A percentile compares a stretch with the other conserved stretches of the same genome.
Conservation (phyloP, 2,329 filamentous ascomycete genomes). For the Calonectria pteridis region DNA sequence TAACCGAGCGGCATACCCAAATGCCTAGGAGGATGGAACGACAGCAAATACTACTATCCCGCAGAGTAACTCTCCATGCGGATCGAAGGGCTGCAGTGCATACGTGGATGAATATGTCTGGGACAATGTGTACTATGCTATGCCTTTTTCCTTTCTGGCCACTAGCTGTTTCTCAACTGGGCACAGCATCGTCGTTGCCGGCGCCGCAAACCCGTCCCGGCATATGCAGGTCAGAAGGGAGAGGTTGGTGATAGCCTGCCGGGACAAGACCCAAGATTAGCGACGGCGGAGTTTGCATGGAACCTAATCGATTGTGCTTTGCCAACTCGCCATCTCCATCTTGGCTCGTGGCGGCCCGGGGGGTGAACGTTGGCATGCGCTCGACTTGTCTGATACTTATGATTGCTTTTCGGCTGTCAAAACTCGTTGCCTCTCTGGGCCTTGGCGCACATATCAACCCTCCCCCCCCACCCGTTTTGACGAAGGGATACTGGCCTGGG, state of each 20-base stretch:
- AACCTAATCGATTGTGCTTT: slow-evolving; percentile 42
- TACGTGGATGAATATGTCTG: neutral
- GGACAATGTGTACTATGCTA: neutral
- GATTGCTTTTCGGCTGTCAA: slow-evolving; percentile 40
- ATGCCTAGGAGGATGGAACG: slow-evolving; percentile 7
- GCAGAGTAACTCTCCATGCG: neutral
- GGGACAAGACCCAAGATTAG: slow-evolving; percentile 42
- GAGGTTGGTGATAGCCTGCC: slow-evolving; percentile 32
- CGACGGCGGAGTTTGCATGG: slow-evolving; percentile 37
- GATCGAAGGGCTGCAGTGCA: neutral
- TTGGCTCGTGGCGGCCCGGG: slow-evolving; percentile 33
- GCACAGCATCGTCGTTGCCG: slow-evolving; percentile 34
- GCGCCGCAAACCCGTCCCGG: slow-evolving; percentile 30
- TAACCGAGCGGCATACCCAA: neutral
- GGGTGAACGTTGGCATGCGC: slow-evolving; percentile 35
- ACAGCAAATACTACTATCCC: neutral
- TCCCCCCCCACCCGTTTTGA: slow-evolving; percentile 34
- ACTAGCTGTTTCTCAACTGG: neutral
- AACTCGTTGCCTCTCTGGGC: slow-evolving; percentile 33
- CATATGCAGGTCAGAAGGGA: slow-evolving; percentile 37
- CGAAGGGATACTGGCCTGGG: slow-evolving; percentile 23
- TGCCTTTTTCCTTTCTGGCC: neutral
- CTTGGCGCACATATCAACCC: slow-evolving; percentile 37
- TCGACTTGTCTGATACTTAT: slow-evolving; percentile 31
- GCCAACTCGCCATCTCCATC: slow-evolving; percentile 41